Percentiles rank a stretch among this genome's conserved stretches.
These are phyloP conservation scores for Paraconiothyrium sp. DNA, from an alignment of 2,329 filamentous ascomycete species.

Conservation along the genomic window DNA sequence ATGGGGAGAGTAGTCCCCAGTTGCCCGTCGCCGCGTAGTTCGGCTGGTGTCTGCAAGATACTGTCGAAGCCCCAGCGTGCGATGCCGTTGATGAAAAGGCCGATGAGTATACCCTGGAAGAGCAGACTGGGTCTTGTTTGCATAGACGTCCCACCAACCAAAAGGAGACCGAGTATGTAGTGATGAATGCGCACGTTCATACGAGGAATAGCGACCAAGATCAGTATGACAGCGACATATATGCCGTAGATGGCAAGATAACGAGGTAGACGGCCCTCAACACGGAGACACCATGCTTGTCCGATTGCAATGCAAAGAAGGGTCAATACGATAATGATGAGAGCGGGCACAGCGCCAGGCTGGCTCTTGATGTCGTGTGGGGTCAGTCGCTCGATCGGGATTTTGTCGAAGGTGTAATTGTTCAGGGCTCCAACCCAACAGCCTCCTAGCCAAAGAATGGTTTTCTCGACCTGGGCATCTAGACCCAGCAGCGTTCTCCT, in stretches of 20 bases:
- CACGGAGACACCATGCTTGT: constrained; percentile 86
- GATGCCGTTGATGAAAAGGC: constrained; percentile 92
- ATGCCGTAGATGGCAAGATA: constrained; percentile 82
- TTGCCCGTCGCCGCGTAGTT: constrained; percentile 68
- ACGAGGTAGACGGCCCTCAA: constrained; percentile 80
- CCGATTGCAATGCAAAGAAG: constrained; percentile 74
- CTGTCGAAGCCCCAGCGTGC: constrained; percentile 94
- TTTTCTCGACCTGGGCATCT: constrained; percentile 87
- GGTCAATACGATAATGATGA: constrained; percentile 78
- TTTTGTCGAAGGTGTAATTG: constrained; percentile 94
- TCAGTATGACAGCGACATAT: constrained; percentile 71
- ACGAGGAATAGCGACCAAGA: constrained; percentile 68
- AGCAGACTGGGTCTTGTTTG: constrained; percentile 85
- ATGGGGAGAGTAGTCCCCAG: constrained; percentile 67
- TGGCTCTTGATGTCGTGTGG: constrained; percentile 88
- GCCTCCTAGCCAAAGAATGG: constrained; percentile 85
- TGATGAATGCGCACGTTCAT: constrained; percentile 91
- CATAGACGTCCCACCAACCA: constrained; percentile 87
- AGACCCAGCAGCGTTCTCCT: constrained; percentile 75
- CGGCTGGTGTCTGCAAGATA: constrained; percentile 81
- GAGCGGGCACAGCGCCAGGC: constrained; percentile 84
- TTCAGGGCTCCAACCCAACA: constrained; percentile 92
- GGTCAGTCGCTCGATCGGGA: constrained; percentile 92
- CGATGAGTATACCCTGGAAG: constrained; percentile 89
- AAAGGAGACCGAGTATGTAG: constrained; percentile 86